Evolutionary conservation across 2,329 filamentous ascomycete species (phyloP).

Genomic region (Ilyonectria robusta): DNA sequence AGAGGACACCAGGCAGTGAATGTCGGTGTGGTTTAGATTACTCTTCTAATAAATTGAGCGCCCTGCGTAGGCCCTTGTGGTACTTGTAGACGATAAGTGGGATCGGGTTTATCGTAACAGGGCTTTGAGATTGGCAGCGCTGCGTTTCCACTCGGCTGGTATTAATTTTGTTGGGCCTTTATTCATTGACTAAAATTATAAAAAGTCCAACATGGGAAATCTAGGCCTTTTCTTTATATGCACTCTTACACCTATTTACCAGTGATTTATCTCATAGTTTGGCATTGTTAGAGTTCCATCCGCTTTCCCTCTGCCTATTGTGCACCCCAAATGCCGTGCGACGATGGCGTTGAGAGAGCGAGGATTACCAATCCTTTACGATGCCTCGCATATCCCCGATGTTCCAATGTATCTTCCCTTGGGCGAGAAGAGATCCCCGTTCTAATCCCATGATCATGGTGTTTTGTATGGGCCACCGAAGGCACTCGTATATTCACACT

Average conservation of each 20-base stretch:
- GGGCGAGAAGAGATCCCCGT: conserved; percentile 16
- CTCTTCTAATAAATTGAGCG: no score
- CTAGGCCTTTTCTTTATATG: not conserved
- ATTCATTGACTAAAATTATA: not conserved
- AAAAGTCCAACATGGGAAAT: not conserved
- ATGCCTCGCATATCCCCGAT: conserved; percentile 26
- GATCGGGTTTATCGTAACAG: no score
- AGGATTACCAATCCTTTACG: conserved; percentile 37
- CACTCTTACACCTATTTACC: not conserved
- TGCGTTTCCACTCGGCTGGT: no score
- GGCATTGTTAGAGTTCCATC: not conserved
- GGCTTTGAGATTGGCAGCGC: no score
- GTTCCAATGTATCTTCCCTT: conserved; percentile 14
- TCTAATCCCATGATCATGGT: not conserved
- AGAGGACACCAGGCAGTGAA: no score
- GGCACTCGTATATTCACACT: conserved; percentile 3
- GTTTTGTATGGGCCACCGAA: not conserved
- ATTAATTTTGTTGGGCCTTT: not conserved
- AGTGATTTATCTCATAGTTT: not conserved
- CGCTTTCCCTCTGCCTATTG: not conserved
- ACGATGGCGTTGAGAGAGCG: conserved; percentile 34
- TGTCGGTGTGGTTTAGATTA: no score
- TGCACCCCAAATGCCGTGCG: conserved; percentile 28
- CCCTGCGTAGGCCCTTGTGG: no score
- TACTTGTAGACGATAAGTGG: no score